phyloP scores from a whole-genome alignment of 306 rosid genomes.

The Vicia villosa region DNA sequence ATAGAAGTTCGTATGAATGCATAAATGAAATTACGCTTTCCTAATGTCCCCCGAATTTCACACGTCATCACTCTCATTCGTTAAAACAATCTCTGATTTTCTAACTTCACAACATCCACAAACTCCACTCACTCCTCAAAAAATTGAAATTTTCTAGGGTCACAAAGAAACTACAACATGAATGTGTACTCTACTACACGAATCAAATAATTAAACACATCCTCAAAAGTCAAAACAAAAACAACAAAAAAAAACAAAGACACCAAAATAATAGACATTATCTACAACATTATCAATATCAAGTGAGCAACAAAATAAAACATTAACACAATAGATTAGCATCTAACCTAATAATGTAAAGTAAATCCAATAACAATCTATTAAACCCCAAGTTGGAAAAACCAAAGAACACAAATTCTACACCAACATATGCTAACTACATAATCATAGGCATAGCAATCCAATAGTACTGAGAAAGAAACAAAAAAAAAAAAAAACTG shows the following conservation, averaged over 20 bases:
- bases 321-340: background rate
- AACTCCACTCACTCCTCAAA: background rate
- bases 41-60: background rate
- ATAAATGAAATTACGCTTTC: background rate
- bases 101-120: slow-evolving; percentile 7
- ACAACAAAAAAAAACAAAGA: background rate
- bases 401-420: background rate
- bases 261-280: slow-evolving; percentile 2
- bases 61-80: background rate
- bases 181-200: background rate
- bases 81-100: slow-evolving; percentile 7
- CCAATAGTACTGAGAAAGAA: too few relatives aligned
- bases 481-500: too few relatives aligned
- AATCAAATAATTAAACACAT: slow-evolving; percentile 1
- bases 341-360: slow-evolving; percentile 14
- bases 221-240: background rate
- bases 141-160: background rate
- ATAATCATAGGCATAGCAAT: too few relatives aligned
- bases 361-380: slow-evolving; percentile 5
- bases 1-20: background rate
- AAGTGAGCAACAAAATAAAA: slow-evolving; percentile 21
- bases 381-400: background rate
- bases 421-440: too few relatives aligned
- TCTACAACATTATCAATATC: slow-evolving; percentile 12
- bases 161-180: background rate